Evolutionary conservation across 208 protist species (phyloP), one percentile per base, ranked within the genome.

Genomic region (Histomonas meleagridis): DNA sequence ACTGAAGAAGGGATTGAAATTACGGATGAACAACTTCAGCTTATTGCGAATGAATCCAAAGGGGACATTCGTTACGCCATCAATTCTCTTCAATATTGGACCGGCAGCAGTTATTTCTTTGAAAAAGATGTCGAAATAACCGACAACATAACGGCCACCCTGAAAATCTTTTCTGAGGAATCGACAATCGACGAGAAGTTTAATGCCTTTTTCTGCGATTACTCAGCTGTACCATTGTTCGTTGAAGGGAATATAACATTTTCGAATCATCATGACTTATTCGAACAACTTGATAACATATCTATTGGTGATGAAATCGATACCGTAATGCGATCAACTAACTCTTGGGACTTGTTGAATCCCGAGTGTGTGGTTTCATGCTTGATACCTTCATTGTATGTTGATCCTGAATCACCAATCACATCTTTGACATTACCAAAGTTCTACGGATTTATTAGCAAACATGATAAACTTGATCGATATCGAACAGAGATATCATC

Each of bases 31-130:
- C 7, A 10, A 26, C 1, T 91, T 46, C 35, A 65, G 32, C 62
- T 14, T 32, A 49, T 91, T 21, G 86, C 55, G 4, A 23, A 70
- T 38, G 32, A 14, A 70, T 48, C 86, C 3, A 49, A 91, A 5
- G 55, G 55, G 1, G 86, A 91, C 55, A 4, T 91, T 5, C 43
- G 86, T 49, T 65, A 32, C 18, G 55, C 55, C 1, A 21, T 91
- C n/a, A 55, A 91, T 32, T 70, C 43, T 26, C n/a, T 91, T 5
- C 21, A 91, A 38, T 91, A 69, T 32, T 91, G 86, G 86, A 35
- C 21, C 16, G 65, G n/a, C 32, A 35, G 21, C 18, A 40, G 40
- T 28, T 43, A 72, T 28, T 18, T 5, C 65, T 35, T 72, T 7
- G 65, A 72, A 32, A 72, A 72, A 43, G 65, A 18, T 16, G 5